Base-by-base conservation (phyloP, 2,329 filamentous ascomycete species). In the Xylariomycetidae sp. region DNA sequence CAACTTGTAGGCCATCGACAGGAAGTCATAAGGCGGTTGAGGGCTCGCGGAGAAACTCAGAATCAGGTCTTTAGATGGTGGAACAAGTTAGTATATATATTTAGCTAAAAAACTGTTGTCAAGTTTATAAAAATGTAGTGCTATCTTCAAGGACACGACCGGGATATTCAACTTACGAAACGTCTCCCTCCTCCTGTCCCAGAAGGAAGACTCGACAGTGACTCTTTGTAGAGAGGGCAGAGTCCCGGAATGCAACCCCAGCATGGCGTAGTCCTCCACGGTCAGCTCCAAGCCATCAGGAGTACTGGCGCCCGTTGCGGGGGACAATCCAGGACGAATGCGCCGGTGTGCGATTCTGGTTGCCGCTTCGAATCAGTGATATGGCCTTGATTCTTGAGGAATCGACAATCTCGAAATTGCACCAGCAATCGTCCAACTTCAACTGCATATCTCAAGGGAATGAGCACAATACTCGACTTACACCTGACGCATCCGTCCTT, bases 1-100 rank as follows among this genome's bases (percentile, higher is more conserved):
- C 22, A 69, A 45, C 34, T 60, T 56, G 46, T 69, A 68, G 4
- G 63, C 61, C 62, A 69, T 64, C 26, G 64, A 68, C 8, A 69
- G 50, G 40, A 69, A 69, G 45, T 69, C 66, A 29, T 64, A 69
- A 0, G 66, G 65, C 0, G 66, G 64, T 27, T 59, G 61, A 15
- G 66, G 62, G 33, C 63, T 61, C 15, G 57, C 56, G 4, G 66
- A 66, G 42, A 69, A 69, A 20, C 63, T 63, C 32, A 69, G 53
- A 32, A 69, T 63, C 23, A 69, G 45, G 40, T 62, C 62, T n/a
- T n/a, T n/a, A n/a, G n/a, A n/a, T n/a, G n/a, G n/a, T n/a, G n/a
- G n/a, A n/a, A n/a, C n/a, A n/a, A n/a, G n/a, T n/a, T n/a, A n/a
- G n/a, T n/a, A n/a, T n/a, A n/a, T n/a, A n/a, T n/a, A n/a, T n/a